A percentile compares a stretch with the other conserved stretches of the same genome.
These are phyloP conservation scores for Chlorella variabilis DNA, from an alignment of 163 green algal genomes.

Conservation along the genomic window DNA sequence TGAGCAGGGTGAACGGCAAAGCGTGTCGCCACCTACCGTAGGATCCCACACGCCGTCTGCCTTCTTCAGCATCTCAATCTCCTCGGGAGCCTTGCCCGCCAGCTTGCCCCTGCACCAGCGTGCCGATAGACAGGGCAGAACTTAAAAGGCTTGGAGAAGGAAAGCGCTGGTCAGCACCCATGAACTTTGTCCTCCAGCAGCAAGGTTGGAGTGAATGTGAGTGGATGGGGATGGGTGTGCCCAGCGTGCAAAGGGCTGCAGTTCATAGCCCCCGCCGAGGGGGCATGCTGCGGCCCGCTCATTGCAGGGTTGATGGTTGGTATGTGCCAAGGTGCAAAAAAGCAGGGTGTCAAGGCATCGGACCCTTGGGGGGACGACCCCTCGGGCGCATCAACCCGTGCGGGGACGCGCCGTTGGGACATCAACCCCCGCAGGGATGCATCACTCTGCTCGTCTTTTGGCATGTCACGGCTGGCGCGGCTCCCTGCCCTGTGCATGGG, in stretches of 20 bases:
- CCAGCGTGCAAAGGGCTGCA: constrained; percentile 34
- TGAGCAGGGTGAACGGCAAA: not conserved
- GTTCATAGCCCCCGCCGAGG: constrained; percentile 11
- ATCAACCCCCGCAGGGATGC: constrained; percentile 6
- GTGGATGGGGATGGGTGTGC: not conserved
- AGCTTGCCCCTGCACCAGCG: constrained; percentile 72
- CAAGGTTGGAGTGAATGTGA: too few species aligned
- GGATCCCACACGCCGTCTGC: constrained; percentile 85
- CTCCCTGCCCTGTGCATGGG: too few species aligned
- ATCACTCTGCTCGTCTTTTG: not conserved
- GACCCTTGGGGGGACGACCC: not conserved
- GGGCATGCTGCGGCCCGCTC: constrained; percentile 24
- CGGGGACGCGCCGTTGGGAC: not conserved
- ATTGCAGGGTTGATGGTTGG: constrained; percentile 6
- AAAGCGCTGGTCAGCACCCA: too few species aligned
- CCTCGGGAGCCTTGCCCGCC: constrained; percentile 69
- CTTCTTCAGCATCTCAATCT: constrained; percentile 54
- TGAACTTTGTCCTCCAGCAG: too few species aligned
- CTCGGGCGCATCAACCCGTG: constrained; percentile 2
- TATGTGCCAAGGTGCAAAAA: not conserved
- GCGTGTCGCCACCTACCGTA: not conserved
- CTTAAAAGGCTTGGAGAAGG: too few species aligned
- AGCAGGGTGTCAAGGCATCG: constrained; percentile 6
- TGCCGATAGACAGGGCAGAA: too few species aligned
- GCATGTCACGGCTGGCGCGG: too few species aligned